Evolutionary conservation across 768 basidiomycete species (phyloP), one percentile per base, ranked within the genome.

Genomic region (Mycena chlorophos): DNA sequence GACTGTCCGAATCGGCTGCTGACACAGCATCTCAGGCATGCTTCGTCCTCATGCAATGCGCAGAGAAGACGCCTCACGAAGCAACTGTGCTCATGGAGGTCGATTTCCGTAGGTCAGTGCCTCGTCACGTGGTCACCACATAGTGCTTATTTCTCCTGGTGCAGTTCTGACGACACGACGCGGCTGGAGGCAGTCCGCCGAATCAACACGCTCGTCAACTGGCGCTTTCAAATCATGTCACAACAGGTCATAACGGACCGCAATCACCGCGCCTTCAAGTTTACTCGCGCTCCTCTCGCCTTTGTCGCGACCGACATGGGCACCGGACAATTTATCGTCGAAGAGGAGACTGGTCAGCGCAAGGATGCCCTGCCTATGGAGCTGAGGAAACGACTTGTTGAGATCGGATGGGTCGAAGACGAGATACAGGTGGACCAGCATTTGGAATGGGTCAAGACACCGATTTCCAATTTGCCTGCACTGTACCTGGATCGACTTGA

Each of bases 231-330:
- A 65, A 75, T 91, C 29, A 68, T 83, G 48, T 79, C 83, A 3
- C 87, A 87, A 63, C 78, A 76, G 34, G 78, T 84, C 40, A 69
- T 89, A 22, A 67, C 75, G 3, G 88, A 90, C 65, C 79, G 84
- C 38, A 70, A 71, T 0, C 83, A 83, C 61, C 80, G 87, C 22
- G 84, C 88, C 0, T 91, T 92, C 72, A 88, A 83, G 62, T 67
- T 85, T 17, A 79, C 84, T n/a, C 78, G 86, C n/a, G 80, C 77
- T 8, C 85, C 85, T 1, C 76, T 91, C n/a, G 73, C 85, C 1
- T 92, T 90, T 62, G 79, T 89, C 13, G 80, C 88, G 0, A 88
- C 87, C 0, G 88, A 91, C 60, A 84, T 90, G 42, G 89, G 89
- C 1, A 83, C 85, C 1, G 80, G 72, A 55, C 67, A 74, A 10